phyloP scores from a whole-genome alignment of 1,284 basidiomycete genomes.

The Ustilago bromivora region DNA sequence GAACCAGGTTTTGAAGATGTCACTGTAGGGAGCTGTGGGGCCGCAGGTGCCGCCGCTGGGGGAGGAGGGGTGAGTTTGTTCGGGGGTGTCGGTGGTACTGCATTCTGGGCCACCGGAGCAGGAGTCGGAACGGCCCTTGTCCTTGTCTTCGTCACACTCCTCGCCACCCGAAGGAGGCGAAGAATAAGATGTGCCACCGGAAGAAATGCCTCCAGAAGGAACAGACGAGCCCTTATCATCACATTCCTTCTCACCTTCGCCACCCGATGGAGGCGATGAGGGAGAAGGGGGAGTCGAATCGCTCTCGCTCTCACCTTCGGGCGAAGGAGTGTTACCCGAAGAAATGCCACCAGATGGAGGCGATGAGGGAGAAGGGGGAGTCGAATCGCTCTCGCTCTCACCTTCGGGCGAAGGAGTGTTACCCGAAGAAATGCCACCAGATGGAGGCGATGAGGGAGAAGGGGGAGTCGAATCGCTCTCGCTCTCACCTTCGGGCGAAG shows the following conservation, averaged over 20 bases:
- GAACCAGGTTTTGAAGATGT: slow-evolving; percentile 24
- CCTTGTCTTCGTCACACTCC: not conserved
- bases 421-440: slow-evolving; percentile 3
- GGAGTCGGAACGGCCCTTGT: not conserved
- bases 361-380: not conserved
- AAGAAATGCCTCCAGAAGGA: slow-evolving; percentile 6
- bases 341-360: slow-evolving; percentile 1
- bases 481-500: not conserved
- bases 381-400: not conserved
- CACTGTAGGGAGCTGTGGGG: slow-evolving; percentile 11
- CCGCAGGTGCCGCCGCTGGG: slow-evolving; percentile 11
- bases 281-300: not conserved
- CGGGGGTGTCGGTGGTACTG: not conserved
- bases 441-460: not conserved
- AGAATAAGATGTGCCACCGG: not conserved
- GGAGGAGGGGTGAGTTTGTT: not conserved
- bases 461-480: not conserved
- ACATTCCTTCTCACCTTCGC: slow-evolving; percentile 5
- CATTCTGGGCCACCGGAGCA: not conserved
- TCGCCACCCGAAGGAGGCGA: not conserved
- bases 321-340: slow-evolving; percentile 11
- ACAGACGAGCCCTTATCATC: not conserved
- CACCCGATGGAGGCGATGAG: not conserved
- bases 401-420: not conserved
- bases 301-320: slow-evolving; percentile 2